phyloP scores from a whole-genome alignment of 768 basidiomycete species.

The Mycena leptocephala region DNA sequence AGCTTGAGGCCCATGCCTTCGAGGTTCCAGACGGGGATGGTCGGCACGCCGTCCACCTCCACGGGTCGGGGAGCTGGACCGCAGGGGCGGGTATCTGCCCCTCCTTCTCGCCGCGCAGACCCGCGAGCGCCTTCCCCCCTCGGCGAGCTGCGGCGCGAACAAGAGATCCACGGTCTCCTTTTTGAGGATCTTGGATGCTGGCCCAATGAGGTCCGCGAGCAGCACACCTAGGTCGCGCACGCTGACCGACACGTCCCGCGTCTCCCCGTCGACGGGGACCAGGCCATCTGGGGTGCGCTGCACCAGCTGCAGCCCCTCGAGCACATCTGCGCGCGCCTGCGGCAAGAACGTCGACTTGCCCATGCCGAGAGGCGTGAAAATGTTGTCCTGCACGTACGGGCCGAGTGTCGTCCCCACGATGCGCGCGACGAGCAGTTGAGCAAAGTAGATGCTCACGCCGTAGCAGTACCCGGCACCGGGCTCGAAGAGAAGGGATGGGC shows the following conservation, averaged over 20 bases:
- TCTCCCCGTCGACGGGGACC: not conserved
- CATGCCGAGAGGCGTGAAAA: slow-evolving; percentile 24
- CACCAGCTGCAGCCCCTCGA: slow-evolving; percentile 20
- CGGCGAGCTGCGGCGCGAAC: slow-evolving; percentile 15
- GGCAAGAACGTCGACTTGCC: slow-evolving; percentile 4
- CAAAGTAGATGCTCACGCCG: slow-evolving; percentile 23
- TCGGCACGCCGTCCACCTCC: not conserved
- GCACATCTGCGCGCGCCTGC: not conserved
- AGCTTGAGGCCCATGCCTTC: not conserved
- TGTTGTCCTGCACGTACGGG: slow-evolving; percentile 8
- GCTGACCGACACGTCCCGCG: slow-evolving; percentile 9
- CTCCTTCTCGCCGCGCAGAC: slow-evolving; percentile 13
- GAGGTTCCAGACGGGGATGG: not conserved
- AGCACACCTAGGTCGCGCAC: slow-evolving; percentile 15
- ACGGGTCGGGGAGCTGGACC: no score
- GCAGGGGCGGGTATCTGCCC: not conserved
- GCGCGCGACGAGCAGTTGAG: slow-evolving; percentile 15
- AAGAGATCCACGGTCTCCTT: slow-evolving; percentile 10
- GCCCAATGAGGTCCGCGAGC: slow-evolving; percentile 19
- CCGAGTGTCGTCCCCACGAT: not conserved
- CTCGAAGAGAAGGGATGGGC: slow-evolving; percentile 25
- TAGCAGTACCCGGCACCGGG: slow-evolving; percentile 31
- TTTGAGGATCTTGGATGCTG: slow-evolving; percentile 18
- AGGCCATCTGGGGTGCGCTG: not conserved
- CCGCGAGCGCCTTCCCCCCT: slow-evolving; percentile 1